Evolutionary conservation across 768 basidiomycete species (phyloP).

Genomic region (Pleurotus citrinopileatus): DNA sequence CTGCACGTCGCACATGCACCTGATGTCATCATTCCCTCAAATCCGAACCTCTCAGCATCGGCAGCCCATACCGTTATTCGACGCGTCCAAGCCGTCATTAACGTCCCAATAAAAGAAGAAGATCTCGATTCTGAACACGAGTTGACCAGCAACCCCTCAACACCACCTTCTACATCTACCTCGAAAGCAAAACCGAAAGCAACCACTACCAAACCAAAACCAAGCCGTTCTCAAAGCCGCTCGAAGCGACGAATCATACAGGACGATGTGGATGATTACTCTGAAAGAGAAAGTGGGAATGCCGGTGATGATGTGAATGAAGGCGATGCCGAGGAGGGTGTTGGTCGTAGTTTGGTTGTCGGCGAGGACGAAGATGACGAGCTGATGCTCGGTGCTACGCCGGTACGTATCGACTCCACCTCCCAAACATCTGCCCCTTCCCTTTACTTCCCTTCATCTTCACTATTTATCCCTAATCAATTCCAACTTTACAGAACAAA

Average conservation of each 20-base stretch:
- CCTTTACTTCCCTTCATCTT: neutral
- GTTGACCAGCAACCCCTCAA: conserved; percentile 1
- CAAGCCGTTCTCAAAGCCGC: conserved; percentile 8
- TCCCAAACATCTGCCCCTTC: neutral
- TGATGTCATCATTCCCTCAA: conserved; percentile 12
- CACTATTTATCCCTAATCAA: neutral
- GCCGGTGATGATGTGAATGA: neutral
- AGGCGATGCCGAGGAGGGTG: neutral
- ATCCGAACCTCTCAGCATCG: too few relatives aligned
- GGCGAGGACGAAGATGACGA: conserved; percentile 6
- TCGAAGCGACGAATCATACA: conserved; percentile 10
- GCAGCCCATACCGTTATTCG: conserved; percentile 45
- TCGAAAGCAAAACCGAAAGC: neutral
- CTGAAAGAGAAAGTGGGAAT: conserved; percentile 14
- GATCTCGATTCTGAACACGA: conserved; percentile 30
- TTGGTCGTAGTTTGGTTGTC: neutral
- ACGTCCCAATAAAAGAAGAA: conserved; percentile 53
- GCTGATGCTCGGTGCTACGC: conserved; percentile 1
- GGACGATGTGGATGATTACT: conserved; percentile 11
- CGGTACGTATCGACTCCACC: neutral
- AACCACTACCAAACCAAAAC: neutral
- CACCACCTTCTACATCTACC: neutral
- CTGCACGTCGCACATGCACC: conserved; percentile 14
- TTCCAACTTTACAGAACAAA: neutral
- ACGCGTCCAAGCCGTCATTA: conserved; percentile 62